A percentile compares a stretch with the other conserved stretches of the same genome.
These are phyloP conservation scores for Leccinum solheimii DNA, from an alignment of 1,284 basidiomycete genomes.

Conservation along the genomic window DNA sequence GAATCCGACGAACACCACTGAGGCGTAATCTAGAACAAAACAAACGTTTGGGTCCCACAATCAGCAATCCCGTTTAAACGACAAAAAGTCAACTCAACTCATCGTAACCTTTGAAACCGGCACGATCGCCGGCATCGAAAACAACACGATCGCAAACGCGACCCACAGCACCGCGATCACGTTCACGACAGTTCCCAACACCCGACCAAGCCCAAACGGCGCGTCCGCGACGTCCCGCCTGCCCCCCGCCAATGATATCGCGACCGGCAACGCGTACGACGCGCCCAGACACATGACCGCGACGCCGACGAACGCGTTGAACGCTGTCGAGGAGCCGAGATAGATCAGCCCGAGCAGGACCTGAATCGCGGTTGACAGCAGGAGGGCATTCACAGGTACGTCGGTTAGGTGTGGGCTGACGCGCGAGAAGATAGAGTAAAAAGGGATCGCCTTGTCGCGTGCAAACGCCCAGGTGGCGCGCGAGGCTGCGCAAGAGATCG, in stretches of 20 bases:
- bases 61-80: neutral
- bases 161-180: constrained; percentile 48
- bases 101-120: constrained; percentile 48
- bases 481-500: constrained; percentile 64
- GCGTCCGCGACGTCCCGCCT: constrained; percentile 43
- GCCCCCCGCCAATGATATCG: constrained; percentile 43
- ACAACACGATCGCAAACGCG: constrained; percentile 52
- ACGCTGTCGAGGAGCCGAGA: constrained; percentile 55
- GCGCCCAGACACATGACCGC: constrained; percentile 56
- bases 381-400: constrained; percentile 58
- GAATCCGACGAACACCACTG: constrained; percentile 63
- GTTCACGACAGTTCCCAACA: constrained; percentile 43
- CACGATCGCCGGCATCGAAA: constrained; percentile 57
- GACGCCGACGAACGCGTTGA: constrained; percentile 58
- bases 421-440: constrained; percentile 49
- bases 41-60: neutral
- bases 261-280: constrained; percentile 54
- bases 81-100: constrained; percentile 35
- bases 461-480: constrained; percentile 73
- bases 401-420: constrained; percentile 43
- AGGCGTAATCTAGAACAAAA: constrained; percentile 50
- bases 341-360: constrained; percentile 56
- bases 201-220: constrained; percentile 44
- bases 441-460: constrained; percentile 65
- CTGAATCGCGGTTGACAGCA: constrained; percentile 55